phyloP scores from a whole-genome alignment of 768 basidiomycete species.

The Mycena pura region DNA sequence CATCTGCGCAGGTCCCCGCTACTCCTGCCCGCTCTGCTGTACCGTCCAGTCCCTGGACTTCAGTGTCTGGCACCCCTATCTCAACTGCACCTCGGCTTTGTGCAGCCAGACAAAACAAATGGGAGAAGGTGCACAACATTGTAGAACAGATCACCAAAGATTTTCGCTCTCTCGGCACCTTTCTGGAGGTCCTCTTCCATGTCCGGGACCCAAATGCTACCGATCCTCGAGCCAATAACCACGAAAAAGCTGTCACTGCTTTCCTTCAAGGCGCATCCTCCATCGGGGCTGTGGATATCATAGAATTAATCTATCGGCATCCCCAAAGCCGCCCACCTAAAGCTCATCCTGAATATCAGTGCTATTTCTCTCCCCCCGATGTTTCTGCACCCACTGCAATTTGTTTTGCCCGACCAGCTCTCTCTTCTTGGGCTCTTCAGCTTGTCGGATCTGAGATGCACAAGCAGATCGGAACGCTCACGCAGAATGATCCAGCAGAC shows the following conservation, averaged over 20 bases:
- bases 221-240: background rate
- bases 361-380: too few relatives aligned
- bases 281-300: background rate
- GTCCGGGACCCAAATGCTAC: background rate
- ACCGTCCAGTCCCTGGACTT: too few relatives aligned
- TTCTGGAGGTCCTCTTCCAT: background rate
- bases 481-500: constrained; percentile 8
- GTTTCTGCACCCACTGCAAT: too few relatives aligned
- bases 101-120: too few relatives aligned
- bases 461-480: background rate
- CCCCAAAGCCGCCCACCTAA: background rate
- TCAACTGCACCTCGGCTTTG: too few relatives aligned
- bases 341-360: background rate
- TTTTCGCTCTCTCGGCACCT: background rate
- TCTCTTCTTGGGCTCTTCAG: background rate
- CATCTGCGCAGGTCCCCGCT: too few relatives aligned
- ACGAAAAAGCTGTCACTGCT: background rate
- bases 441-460: background rate
- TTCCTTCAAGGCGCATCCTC: background rate
- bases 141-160: too few relatives aligned
- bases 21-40: too few relatives aligned
- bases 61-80: too few relatives aligned
- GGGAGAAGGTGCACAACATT: too few relatives aligned
- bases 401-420: background rate
- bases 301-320: constrained; percentile 1